These are phyloP conservation scores for Populus davidiana DNA, from an alignment of 345 rosid species.

Conservation along the genomic window DNA sequence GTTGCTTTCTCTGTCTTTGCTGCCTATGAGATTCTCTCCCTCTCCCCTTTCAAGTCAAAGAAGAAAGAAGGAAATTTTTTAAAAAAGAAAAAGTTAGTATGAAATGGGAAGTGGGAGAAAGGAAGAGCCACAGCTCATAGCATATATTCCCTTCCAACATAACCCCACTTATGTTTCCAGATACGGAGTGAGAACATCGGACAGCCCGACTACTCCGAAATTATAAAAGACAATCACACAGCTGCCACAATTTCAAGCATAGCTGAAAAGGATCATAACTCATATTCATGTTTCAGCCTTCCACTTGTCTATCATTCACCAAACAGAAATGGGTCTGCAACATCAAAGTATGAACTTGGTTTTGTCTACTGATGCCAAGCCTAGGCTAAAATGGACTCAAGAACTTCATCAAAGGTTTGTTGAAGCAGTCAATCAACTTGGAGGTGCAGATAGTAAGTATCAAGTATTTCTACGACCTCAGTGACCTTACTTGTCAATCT, in stretches of 20 bases:
- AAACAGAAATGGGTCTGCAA: constrained; percentile 37
- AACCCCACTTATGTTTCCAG: constrained; percentile 75
- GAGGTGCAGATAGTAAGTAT: constrained; percentile 76
- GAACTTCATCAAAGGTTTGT: constrained; percentile 88
- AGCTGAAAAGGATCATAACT: constrained; percentile 22
- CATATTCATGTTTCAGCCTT: constrained; percentile 19
- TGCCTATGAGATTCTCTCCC: constrained; percentile 59
- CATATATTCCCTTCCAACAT: constrained; percentile 74
- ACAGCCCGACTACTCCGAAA: constrained; percentile 44
- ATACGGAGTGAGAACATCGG: constrained; percentile 66
- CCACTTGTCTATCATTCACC: constrained; percentile 18
- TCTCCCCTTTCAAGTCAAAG: constrained; percentile 47
- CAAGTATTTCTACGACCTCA: background rate
- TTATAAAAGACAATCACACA: constrained; percentile 33
- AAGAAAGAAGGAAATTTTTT: constrained; percentile 28
- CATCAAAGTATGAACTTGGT: constrained; percentile 65
- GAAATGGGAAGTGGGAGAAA: constrained; percentile 39
- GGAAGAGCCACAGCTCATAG: constrained; percentile 58
- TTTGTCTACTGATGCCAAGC: constrained; percentile 86
- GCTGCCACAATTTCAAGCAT: constrained; percentile 27
- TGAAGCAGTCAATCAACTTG: constrained; percentile 74
- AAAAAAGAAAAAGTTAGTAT: constrained; percentile 22
- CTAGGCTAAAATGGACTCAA: constrained; percentile 92
- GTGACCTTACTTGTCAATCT: background rate
- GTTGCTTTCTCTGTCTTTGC: constrained; percentile 45